These are phyloP conservation scores for Saturnispora ahearnii DNA, from an alignment of 805 yeast species.

Conservation along the genomic window DNA sequence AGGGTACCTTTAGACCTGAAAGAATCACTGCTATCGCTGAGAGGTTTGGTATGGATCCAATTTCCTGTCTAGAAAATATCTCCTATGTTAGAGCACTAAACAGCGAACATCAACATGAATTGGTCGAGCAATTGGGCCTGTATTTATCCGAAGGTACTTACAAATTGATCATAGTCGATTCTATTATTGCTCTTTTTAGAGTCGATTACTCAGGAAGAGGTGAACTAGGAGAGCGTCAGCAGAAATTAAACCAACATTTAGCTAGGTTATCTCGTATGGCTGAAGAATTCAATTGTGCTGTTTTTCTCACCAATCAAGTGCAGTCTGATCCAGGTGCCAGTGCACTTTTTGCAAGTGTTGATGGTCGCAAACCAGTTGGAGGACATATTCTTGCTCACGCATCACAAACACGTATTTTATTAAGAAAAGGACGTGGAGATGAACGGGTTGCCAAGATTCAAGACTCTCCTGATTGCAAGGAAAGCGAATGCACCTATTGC, in stretches of 20 bases:
- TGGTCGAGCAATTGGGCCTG: constrained; percentile 56
- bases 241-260: constrained; percentile 51
- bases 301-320: constrained; percentile 67
- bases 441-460: constrained; percentile 73
- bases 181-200: constrained; percentile 71
- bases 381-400: constrained; percentile 80
- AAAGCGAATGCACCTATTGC: constrained; percentile 65
- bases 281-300: constrained; percentile 72
- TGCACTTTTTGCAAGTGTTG: constrained; percentile 69
- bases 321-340: constrained; percentile 82
- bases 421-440: constrained; percentile 70
- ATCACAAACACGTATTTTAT: constrained; percentile 64
- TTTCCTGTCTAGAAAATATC: constrained; percentile 56
- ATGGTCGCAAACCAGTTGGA: constrained; percentile 78
- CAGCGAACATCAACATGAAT: constrained; percentile 72
- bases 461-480: constrained; percentile 79
- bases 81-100: constrained; percentile 58
- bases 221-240: constrained; percentile 67
- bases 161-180: constrained; percentile 53
- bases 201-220: constrained; percentile 77
- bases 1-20: constrained; percentile 75
- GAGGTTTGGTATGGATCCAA: constrained; percentile 60
- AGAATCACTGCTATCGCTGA: constrained; percentile 56
- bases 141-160: constrained; percentile 62
- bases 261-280: constrained; percentile 49